Conservation (phyloP, 1,284 basidiomycete species). For the Fomitopsis pinicola region DNA sequence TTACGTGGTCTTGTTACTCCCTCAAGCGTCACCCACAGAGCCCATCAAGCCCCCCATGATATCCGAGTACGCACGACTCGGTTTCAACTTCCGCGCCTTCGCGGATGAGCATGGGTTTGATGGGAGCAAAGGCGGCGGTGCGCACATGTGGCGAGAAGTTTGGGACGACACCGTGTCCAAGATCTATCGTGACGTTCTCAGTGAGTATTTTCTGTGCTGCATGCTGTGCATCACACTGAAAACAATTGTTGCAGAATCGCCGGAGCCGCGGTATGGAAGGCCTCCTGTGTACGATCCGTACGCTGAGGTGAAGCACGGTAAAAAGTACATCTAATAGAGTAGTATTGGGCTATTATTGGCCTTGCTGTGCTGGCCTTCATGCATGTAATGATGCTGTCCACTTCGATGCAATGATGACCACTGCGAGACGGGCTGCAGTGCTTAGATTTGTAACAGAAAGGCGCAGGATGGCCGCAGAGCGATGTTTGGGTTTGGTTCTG, state of each 20-base stretch:
- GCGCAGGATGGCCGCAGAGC: background rate
- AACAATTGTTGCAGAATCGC: constrained; percentile 36
- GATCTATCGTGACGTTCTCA: constrained; percentile 65
- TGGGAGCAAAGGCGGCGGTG: constrained; percentile 56
- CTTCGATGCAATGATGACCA: background rate
- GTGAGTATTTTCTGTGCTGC: constrained; percentile 41
- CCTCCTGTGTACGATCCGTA: constrained; percentile 48
- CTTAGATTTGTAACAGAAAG: background rate
- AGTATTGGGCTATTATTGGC: constrained; percentile 8
- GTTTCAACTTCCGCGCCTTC: constrained; percentile 69
- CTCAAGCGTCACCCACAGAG: constrained; percentile 46
- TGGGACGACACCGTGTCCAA: constrained; percentile 68
- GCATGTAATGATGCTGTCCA: background rate
- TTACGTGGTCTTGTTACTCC: constrained; percentile 74
- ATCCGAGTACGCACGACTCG: constrained; percentile 38
- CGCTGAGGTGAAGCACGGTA: constrained; percentile 47
- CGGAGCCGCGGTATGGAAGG: constrained; percentile 65
- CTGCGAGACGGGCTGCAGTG: background rate
- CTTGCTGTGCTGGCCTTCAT: background rate
- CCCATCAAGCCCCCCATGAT: constrained; percentile 36
- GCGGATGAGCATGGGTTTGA: constrained; percentile 50
- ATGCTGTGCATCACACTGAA: background rate
- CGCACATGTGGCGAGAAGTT: constrained; percentile 80
- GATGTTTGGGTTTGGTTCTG: background rate
- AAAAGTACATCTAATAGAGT: constrained; percentile 39